Evolutionary conservation across 805 yeast species (phyloP), one percentile per base, ranked within the genome.

Genomic region (Candida coquimbonensis): DNA sequence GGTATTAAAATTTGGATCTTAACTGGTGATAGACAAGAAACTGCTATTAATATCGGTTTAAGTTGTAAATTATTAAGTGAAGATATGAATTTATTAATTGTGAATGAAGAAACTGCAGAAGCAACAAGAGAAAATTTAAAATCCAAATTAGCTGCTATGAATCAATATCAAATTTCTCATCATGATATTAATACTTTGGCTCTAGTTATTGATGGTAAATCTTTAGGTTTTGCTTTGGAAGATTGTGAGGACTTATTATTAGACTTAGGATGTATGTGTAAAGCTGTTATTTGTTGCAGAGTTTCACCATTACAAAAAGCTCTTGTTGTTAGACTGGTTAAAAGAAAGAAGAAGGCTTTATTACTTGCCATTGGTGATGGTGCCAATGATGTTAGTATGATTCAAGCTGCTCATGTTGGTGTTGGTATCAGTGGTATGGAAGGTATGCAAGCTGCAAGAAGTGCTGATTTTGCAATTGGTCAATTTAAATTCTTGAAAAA

Each of bases 401-500:
- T 93, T 53, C 99, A 93, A 66, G 98, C 99, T 14, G 99, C 99
- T 0, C 98, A 93, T 64, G 96, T 93, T 44, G 99, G 99, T 51
- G 96, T 93, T 24, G 99, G 99, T 62, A 95, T 93, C 51, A 87
- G 95, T 66, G 99, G 99, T 53, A 84, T 89, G 91, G 99, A 93
- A 68, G 99, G 99, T 54, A 89, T 90, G 88, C 99, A 93, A 66
- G 99, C 99, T 11, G 97, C 99, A 0, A 77, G 99, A 63, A 83
- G 95, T 63, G 98, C 99, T 0, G 99, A 93, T 71, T 80, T 93
- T 49, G 89, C 98, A 1, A 88, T 95, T 64, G 98, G 96, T 0
- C 98, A 93, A 63, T 93, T 93, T 75, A 82, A 82, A 62, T 93
- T 78, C 63, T 72, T 93, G 67, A 79, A 81, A 57, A 89, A 87